These are phyloP conservation scores for Ophiostoma sp. DNA, from an alignment of 2,329 filamentous ascomycete genomes.

Conservation along the genomic window DNA sequence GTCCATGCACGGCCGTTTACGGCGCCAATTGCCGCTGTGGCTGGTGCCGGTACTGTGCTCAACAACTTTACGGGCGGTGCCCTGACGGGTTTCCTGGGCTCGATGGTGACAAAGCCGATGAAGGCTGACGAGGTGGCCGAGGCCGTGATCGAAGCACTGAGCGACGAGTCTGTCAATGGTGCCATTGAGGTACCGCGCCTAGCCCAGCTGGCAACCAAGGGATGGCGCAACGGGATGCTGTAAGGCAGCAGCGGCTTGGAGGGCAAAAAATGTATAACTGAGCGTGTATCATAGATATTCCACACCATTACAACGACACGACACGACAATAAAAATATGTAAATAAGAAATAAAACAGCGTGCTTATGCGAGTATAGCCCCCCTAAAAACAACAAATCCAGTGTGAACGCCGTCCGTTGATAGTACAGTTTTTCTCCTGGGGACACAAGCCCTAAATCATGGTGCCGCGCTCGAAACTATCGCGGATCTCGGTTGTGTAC, in stretches of 20 bases:
- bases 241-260: conserved; percentile 38
- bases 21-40: conserved; percentile 73
- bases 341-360: conserved; percentile 3
- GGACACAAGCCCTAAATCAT: conserved; percentile 62
- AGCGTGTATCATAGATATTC: conserved; percentile 5
- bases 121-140: conserved; percentile 84
- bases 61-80: conserved; percentile 73
- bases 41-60: conserved; percentile 66
- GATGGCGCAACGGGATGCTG: conserved; percentile 88
- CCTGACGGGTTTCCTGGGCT: conserved; percentile 70
- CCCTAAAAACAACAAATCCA: not conserved
- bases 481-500: conserved; percentile 93
- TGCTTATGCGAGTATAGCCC: not conserved
- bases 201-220: conserved; percentile 70
- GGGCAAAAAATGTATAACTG: not conserved
- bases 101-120: conserved; percentile 77
- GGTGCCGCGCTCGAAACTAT: conserved; percentile 95
- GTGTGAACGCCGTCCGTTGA: not conserved
- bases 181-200: conserved; percentile 74
- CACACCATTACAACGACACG: not conserved
- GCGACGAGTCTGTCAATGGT: conserved; percentile 66
- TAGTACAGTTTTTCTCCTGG: not conserved
- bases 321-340: not conserved
- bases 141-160: conserved; percentile 81
- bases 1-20: conserved; percentile 70